Evolutionary conservation across 2,329 filamentous ascomycete species (phyloP).

Genomic region (Ustilaginoidea virens): DNA sequence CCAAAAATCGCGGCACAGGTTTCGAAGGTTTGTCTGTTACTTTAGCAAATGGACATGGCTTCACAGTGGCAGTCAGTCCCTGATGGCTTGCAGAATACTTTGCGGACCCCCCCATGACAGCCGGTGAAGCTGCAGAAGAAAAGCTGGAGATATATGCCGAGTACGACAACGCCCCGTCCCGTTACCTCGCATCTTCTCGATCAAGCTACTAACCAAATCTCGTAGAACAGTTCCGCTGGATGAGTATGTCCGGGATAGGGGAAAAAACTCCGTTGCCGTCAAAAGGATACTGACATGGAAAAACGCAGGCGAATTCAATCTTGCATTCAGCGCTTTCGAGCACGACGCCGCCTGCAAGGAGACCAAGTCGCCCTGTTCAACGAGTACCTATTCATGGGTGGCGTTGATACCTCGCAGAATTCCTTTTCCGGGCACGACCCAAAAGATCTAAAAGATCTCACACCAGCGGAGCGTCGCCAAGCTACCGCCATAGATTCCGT

Average conservation of each 20-base stretch:
- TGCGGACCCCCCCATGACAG: conserved; percentile 64
- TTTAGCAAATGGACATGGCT: too few relatives aligned
- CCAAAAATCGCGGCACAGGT: conserved; percentile 38
- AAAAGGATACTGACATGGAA: too few relatives aligned
- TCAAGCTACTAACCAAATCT: too few relatives aligned
- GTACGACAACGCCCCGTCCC: conserved; percentile 25
- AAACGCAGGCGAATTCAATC: conserved; percentile 68
- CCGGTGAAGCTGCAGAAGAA: conserved; percentile 51
- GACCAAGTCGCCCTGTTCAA: conserved; percentile 51
- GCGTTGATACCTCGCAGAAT: conserved; percentile 44
- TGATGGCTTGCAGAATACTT: conserved; percentile 56
- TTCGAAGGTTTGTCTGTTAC: conserved; percentile 58
- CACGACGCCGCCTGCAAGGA: conserved; percentile 56
- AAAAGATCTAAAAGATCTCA: conserved; percentile 38
- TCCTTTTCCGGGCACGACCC: conserved; percentile 46
- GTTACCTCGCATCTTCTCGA: too few relatives aligned
- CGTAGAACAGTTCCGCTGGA: conserved; percentile 27
- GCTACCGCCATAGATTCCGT: conserved; percentile 49
- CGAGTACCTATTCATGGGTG: conserved; percentile 71
- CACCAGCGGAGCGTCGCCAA: conserved; percentile 44
- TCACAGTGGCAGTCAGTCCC: too few relatives aligned
- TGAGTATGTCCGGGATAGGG: too few relatives aligned
- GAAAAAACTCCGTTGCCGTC: too few relatives aligned
- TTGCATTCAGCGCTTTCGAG: conserved; percentile 69
- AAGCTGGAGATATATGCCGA: conserved; percentile 46